Percentiles rank a stretch among this genome's conserved stretches.
Evolutionary conservation across 208 protist species (phyloP).

Genomic region (Crithidia acanthocephali): DNA sequence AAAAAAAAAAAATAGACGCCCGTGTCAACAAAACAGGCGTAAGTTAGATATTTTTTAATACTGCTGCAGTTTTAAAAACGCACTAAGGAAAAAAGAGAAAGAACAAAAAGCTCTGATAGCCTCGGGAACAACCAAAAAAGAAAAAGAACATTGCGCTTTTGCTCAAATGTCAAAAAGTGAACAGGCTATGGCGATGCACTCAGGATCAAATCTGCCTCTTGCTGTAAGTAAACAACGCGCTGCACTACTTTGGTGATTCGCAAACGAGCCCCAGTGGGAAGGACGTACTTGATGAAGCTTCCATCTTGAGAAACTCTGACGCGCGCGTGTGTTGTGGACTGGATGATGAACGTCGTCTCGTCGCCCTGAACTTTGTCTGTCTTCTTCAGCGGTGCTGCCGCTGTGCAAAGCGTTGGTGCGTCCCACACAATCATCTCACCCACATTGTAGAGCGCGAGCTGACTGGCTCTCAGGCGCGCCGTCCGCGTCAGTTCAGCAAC

Average conservation of each 20-base stretch:
- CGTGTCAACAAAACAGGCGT: too few species aligned
- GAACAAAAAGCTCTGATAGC: background rate
- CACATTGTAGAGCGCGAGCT: background rate
- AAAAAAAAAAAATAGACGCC: background rate
- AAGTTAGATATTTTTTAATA: too few species aligned
- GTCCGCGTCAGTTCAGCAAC: background rate
- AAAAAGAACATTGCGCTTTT: background rate
- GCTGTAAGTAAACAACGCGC: background rate
- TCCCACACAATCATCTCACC: constrained; percentile 9
- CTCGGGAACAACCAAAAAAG: background rate
- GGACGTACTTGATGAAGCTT: background rate
- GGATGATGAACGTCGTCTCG: background rate
- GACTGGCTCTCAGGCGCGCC: background rate
- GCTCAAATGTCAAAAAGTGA: background rate
- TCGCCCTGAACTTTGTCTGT: too few species aligned
- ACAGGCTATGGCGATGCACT: background rate
- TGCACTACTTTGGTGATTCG: background rate
- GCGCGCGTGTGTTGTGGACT: background rate
- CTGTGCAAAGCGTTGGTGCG: background rate
- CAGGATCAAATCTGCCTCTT: background rate
- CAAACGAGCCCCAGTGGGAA: background rate
- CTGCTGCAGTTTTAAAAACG: too few species aligned
- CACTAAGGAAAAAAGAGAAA: too few species aligned
- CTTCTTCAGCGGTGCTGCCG: background rate
- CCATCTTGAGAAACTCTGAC: too few species aligned